phyloP scores from a whole-genome alignment of 768 basidiomycete genomes.

The Agrocybe praecox region DNA sequence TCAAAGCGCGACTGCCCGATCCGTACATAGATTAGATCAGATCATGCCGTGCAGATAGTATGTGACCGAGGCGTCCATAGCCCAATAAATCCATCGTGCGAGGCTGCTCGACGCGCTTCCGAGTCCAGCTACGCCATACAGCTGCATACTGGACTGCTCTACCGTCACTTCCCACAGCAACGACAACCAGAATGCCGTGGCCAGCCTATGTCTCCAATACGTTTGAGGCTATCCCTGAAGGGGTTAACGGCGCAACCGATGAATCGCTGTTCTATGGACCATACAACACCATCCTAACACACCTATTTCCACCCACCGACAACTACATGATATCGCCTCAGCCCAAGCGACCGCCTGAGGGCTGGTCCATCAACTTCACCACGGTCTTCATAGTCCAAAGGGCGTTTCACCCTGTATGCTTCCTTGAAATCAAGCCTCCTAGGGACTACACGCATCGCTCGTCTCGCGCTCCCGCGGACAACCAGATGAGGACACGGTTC shows the following conservation, averaged over 20 bases:
- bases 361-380: slow-evolving; percentile 20
- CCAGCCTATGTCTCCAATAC: slow-evolving; percentile 5
- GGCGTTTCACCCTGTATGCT: slow-evolving; percentile 24
- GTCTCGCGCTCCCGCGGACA: slow-evolving; percentile 22
- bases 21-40: too few relatives aligned
- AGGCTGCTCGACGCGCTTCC: too few relatives aligned
- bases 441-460: slow-evolving; percentile 10
- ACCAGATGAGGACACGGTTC: slow-evolving; percentile 26
- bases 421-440: slow-evolving; percentile 27
- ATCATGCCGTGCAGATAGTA: too few relatives aligned
- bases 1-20: too few relatives aligned
- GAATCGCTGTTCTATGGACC: slow-evolving; percentile 23
- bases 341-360: slow-evolving; percentile 16
- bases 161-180: too few relatives aligned
- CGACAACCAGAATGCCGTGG: slow-evolving; percentile 13
- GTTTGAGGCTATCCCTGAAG: slow-evolving; percentile 12
- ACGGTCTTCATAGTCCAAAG: slow-evolving; percentile 20
- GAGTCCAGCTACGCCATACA: too few relatives aligned
- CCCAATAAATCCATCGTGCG: too few relatives aligned
- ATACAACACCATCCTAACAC: slow-evolving; percentile 19
- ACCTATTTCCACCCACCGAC: slow-evolving; percentile 20
- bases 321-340: slow-evolving; percentile 18
- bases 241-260: slow-evolving; percentile 13
- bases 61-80: too few relatives aligned
- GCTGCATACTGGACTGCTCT: too few relatives aligned